These are phyloP conservation scores for Protomyces lactucae-debilis DNA, from an alignment of 1,139 yeast genomes.

Conservation along the genomic window DNA sequence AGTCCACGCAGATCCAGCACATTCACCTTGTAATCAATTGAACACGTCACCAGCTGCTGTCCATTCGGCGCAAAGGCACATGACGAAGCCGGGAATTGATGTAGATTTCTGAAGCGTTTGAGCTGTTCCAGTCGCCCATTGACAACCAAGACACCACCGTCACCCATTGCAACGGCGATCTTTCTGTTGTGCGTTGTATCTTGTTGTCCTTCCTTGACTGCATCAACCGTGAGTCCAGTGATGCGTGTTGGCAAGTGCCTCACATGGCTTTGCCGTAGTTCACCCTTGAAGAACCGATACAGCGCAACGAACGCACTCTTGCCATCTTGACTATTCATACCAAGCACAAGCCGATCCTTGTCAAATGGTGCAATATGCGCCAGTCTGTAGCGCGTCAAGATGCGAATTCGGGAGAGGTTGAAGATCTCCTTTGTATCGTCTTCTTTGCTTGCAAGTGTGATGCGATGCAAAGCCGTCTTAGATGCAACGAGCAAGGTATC, in stretches of 20 bases:
- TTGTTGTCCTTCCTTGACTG: neutral
- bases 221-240: neutral
- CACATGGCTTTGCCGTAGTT: constrained; percentile 9
- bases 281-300: constrained; percentile 10
- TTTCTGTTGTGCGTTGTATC: neutral
- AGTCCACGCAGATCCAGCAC: constrained; percentile 7
- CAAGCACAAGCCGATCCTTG: constrained; percentile 5
- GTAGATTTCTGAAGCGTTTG: constrained; percentile 3
- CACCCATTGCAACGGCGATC: constrained; percentile 2
- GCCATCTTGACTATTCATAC: constrained; percentile 2
- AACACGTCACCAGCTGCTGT: constrained; percentile 10
- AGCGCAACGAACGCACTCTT: constrained; percentile 11
- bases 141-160: constrained; percentile 4
- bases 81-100: constrained; percentile 17
- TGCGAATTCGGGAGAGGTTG: constrained; percentile 2
- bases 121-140: neutral
- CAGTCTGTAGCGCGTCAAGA: neutral
- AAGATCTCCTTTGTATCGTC: neutral
- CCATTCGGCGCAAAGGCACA: constrained; percentile 8
- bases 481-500: constrained; percentile 6
- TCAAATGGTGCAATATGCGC: neutral
- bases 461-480: neutral
- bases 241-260: constrained; percentile 4
- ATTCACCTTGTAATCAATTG: constrained; percentile 23
- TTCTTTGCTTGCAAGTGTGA: neutral